Evolutionary conservation across 768 basidiomycete species (phyloP).

Genomic region (Tylopilus felleus): DNA sequence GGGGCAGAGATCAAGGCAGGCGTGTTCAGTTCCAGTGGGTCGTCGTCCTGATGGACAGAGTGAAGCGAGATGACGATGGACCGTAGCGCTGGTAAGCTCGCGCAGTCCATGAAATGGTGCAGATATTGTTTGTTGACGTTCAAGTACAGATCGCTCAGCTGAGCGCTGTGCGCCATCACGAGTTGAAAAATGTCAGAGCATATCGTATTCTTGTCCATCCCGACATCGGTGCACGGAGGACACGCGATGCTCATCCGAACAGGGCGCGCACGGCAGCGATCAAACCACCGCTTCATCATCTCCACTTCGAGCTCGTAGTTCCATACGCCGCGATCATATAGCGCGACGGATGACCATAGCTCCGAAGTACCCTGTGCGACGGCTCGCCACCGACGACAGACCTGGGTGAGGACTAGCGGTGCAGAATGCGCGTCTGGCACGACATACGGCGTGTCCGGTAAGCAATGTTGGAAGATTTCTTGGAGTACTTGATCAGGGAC

Average conservation of each 20-base stretch:
- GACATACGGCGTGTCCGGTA: conserved; percentile 23
- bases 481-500: conserved; percentile 33
- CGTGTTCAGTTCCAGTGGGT: background rate
- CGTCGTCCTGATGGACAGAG: conserved; percentile 3
- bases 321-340: conserved; percentile 31
- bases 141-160: conserved; percentile 17
- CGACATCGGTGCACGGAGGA: conserved; percentile 18
- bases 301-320: conserved; percentile 24
- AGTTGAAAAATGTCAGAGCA: conserved; percentile 23
- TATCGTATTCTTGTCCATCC: background rate
- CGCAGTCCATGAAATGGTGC: conserved; percentile 12
- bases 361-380: conserved; percentile 30
- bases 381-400: conserved; percentile 33
- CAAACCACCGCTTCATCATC: conserved; percentile 26
- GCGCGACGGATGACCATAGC: conserved; percentile 29
- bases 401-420: conserved; percentile 32
- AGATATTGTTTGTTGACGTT: conserved; percentile 19
- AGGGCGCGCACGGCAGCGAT: conserved; percentile 18
- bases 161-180: conserved; percentile 18
- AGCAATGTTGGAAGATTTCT: conserved; percentile 29
- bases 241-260: conserved; percentile 23
- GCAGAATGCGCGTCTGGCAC: conserved; percentile 21
- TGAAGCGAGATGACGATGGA: conserved; percentile 20
- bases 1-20: conserved; percentile 13
- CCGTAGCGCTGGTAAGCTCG: conserved; percentile 9